These are phyloP conservation scores for Exophiala sp. DNA, from an alignment of 2,329 filamentous ascomycete species.

Conservation along the genomic window DNA sequence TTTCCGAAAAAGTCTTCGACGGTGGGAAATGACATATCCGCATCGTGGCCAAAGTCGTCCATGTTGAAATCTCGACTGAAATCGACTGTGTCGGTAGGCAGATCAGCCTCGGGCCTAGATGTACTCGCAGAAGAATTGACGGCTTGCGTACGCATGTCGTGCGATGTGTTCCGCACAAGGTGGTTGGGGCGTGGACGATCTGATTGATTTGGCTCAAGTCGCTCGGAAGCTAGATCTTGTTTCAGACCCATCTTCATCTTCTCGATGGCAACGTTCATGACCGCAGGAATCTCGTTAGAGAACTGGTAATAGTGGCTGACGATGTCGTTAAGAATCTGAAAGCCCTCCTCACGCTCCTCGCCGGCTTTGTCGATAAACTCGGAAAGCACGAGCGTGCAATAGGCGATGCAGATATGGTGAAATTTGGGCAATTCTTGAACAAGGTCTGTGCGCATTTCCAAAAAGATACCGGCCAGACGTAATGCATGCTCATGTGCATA, in stretches of 20 bases:
- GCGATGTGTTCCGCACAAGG: neutral
- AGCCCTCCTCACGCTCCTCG: neutral
- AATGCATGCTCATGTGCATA: neutral
- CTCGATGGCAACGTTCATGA: constrained; percentile 1
- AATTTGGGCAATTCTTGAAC: neutral
- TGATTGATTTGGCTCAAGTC: neutral
- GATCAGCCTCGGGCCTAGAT: neutral
- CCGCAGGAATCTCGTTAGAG: neutral
- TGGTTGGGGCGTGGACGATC: neutral
- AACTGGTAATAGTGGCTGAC: neutral
- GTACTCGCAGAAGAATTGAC: neutral
- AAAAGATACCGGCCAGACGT: neutral
- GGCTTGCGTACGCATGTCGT: neutral
- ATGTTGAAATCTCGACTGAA: neutral
- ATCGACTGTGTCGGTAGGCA: neutral
- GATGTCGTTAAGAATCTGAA: neutral
- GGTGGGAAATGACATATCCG: neutral
- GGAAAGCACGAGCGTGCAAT: neutral
- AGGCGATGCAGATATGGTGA: neutral
- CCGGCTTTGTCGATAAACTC: neutral
- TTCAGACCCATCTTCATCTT: neutral
- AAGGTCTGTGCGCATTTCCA: neutral
- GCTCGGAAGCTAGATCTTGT: neutral
- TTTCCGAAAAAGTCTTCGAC: constrained; percentile 1
- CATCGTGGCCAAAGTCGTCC: neutral